Evolutionary conservation across 495 filamentous ascomycete genomes (phyloP).

Genomic region (Talaromyces ruber): DNA sequence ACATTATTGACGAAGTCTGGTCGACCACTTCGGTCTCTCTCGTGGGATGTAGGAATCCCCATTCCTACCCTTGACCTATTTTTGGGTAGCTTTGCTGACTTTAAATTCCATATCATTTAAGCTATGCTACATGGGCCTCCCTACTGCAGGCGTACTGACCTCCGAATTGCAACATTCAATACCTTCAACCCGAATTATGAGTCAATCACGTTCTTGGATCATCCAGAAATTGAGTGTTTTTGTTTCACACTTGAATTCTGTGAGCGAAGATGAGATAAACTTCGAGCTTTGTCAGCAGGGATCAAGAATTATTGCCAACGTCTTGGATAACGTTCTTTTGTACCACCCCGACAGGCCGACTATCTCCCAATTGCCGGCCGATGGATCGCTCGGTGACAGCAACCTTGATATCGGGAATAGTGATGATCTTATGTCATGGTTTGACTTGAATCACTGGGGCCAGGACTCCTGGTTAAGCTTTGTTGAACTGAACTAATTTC

Average conservation of each 20-base stretch:
- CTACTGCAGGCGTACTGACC: constrained; percentile 8
- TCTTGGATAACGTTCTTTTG: background rate
- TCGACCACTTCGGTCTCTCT: background rate
- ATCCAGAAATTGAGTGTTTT: background rate
- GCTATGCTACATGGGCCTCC: constrained; percentile 9
- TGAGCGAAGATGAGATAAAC: background rate
- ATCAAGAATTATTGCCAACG: background rate
- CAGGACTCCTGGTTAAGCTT: background rate
- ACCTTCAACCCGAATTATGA: background rate
- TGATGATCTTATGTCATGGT: constrained; percentile 2
- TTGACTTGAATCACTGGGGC: background rate
- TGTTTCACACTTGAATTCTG: background rate
- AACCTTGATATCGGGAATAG: background rate
- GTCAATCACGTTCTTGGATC: background rate
- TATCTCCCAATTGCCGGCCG: background rate
- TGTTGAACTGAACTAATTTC: background rate
- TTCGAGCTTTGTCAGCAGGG: background rate
- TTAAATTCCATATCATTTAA: background rate
- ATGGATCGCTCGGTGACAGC: background rate
- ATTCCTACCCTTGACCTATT: background rate
- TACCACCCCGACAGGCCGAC: background rate
- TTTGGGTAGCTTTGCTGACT: background rate
- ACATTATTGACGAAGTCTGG: background rate
- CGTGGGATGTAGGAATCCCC: constrained; percentile 1
- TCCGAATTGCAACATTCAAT: background rate